phyloP scores from a whole-genome alignment of 306 rosid species.

The Malus fusca region DNA sequence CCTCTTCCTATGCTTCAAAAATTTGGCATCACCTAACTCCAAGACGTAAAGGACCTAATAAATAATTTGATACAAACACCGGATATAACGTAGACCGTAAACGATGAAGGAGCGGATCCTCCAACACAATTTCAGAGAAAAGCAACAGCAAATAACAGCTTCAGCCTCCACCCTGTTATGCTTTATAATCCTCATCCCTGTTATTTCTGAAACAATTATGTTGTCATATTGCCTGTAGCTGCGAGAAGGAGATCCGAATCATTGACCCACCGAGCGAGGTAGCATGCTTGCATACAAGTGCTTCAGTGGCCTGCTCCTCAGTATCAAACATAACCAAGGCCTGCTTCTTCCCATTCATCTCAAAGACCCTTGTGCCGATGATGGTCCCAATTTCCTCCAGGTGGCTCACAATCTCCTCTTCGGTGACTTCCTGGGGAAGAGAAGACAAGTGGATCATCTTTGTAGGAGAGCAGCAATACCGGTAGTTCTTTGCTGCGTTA shows the following conservation, averaged over 20 bases:
- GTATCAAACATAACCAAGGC: constrained; percentile 80
- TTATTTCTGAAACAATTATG: constrained; percentile 16
- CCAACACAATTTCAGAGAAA: constrained; percentile 50
- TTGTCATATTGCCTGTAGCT: constrained; percentile 63
- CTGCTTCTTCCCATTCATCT: constrained; percentile 99
- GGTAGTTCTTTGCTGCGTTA: constrained; percentile 95
- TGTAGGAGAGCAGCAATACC: constrained; percentile 96
- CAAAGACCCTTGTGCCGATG: constrained; percentile 73
- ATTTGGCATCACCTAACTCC: constrained; percentile 25
- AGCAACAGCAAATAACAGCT: constrained; percentile 28
- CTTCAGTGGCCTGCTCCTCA: constrained; percentile 96
- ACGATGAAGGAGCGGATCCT: constrained; percentile 28
- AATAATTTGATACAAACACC: constrained; percentile 34
- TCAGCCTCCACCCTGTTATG: constrained; percentile 38
- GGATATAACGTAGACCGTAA: constrained; percentile 22
- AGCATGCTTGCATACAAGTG: constrained; percentile 96
- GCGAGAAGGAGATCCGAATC: constrained; percentile 91
- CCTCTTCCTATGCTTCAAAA: constrained; percentile 39
- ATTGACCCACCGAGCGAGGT: constrained; percentile 64
- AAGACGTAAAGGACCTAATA: constrained; percentile 32
- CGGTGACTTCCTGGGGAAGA: constrained; percentile 77
- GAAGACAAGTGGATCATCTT: constrained; percentile 91
- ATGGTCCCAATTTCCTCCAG: constrained; percentile 77
- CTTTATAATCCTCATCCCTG: constrained; percentile 32
- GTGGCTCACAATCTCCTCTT: constrained; percentile 75